These are phyloP conservation scores for carrot (Daucus carota) DNA, from an alignment of 129 eudicot genomes.

Conservation along the genomic window DNA sequence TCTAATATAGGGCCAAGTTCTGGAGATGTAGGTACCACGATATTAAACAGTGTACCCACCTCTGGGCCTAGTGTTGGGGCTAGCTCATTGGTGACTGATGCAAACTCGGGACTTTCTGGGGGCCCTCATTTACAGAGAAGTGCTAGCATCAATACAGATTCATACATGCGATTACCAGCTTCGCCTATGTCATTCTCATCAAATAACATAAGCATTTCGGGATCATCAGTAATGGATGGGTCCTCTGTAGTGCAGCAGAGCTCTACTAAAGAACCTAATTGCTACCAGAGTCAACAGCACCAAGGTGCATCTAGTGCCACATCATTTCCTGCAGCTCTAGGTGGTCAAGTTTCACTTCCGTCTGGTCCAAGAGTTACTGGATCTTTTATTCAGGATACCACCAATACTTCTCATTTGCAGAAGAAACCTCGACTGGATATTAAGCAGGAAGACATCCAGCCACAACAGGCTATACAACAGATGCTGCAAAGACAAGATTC, in stretches of 20 bases:
- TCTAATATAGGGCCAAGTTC: conserved; percentile 50
- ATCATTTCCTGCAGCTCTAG: conserved; percentile 45
- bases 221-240: conserved; percentile 81
- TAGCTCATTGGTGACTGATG: conserved; percentile 93
- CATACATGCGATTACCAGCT: conserved; percentile 77
- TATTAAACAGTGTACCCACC: conserved; percentile 48
- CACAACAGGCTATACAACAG: conserved; percentile 80
- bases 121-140: conserved; percentile 89
- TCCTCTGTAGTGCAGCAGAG: conserved; percentile 53
- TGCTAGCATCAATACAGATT: conserved; percentile 81
- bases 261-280: conserved; percentile 55
- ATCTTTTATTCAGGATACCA: conserved; percentile 63
- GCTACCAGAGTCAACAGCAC: conserved; percentile 46
- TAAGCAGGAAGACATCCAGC: conserved; percentile 81
- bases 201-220: conserved; percentile 79
- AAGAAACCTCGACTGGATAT: conserved; percentile 95
- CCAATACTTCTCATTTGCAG: conserved; percentile 53
- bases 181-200: conserved; percentile 91
- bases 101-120: conserved; percentile 89
- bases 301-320: conserved; percentile 62
- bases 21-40: conserved; percentile 51
- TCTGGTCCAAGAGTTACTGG: conserved; percentile 50
- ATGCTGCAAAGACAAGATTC: conserved; percentile 78
- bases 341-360: conserved; percentile 49
- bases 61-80: conserved; percentile 87